These are phyloP conservation scores for Cryptococcus jaspeensis DNA, from an alignment of 1,284 basidiomycete genomes.

Conservation along the genomic window DNA sequence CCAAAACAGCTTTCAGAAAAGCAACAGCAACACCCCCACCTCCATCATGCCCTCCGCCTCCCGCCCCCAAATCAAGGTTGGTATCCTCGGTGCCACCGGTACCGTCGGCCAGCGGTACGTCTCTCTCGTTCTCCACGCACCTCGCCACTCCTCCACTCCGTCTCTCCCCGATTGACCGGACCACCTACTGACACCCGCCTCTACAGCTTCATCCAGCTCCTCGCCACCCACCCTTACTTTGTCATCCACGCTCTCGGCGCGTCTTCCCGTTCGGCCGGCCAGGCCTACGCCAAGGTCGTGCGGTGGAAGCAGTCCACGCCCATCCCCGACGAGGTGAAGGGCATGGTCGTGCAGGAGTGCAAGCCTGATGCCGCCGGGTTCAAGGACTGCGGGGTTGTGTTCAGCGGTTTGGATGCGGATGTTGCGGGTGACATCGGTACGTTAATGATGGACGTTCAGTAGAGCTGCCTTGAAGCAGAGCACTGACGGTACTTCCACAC, in stretches of 20 bases:
- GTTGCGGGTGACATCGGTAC: constrained; percentile 92
- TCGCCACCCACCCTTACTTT: constrained; percentile 89
- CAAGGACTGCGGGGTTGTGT: constrained; percentile 79
- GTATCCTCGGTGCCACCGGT: constrained; percentile 93
- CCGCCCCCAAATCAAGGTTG: constrained; percentile 68
- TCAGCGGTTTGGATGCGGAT: constrained; percentile 92
- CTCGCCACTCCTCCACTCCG: not conserved
- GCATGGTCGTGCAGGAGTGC: constrained; percentile 77
- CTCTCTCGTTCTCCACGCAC: not conserved
- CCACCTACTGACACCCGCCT: not conserved
- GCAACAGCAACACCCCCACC: not conserved
- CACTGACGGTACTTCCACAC: constrained; percentile 1
- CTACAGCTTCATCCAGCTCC: constrained; percentile 75
- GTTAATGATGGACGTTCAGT: constrained; percentile 44
- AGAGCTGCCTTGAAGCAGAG: not conserved
- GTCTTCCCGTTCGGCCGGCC: constrained; percentile 82
- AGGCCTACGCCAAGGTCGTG: constrained; percentile 72
- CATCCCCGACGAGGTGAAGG: constrained; percentile 68
- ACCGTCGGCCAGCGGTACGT: constrained; percentile 80
- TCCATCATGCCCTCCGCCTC: not conserved
- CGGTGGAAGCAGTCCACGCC: constrained; percentile 87
- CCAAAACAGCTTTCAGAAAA: not conserved
- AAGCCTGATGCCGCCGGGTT: constrained; percentile 66
- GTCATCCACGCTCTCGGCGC: constrained; percentile 83
- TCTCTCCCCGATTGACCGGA: not conserved